These are phyloP conservation scores for Escallonia rubra DNA, from an alignment of 129 eudicot species.

Conservation along the genomic window DNA sequence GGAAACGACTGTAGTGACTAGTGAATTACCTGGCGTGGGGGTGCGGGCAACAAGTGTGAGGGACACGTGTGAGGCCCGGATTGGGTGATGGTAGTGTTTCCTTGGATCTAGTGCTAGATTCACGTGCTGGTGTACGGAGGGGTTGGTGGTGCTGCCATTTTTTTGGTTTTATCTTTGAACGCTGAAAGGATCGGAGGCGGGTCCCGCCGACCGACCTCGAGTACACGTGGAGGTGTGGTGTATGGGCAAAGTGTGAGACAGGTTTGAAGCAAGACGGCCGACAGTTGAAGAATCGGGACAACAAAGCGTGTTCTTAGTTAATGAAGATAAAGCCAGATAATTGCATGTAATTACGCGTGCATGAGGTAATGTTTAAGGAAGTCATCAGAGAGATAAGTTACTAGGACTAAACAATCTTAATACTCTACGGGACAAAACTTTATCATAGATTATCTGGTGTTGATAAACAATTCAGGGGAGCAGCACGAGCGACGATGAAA, in stretches of 20 bases:
- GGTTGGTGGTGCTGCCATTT: background rate
- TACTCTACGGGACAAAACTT: too few species aligned
- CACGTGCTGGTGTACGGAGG: background rate
- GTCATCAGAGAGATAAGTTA: too few species aligned
- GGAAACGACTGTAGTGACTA: background rate
- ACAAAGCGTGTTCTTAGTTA: too few species aligned
- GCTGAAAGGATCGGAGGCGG: slow-evolving; percentile 8
- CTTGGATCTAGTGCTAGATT: too few species aligned
- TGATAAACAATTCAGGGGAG: too few species aligned
- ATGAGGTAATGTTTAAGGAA: too few species aligned
- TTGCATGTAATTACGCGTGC: too few species aligned
- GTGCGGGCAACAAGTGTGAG: slow-evolving; percentile 31
- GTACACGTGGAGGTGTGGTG: slow-evolving; percentile 22
- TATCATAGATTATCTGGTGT: too few species aligned
- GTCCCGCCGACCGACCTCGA: slow-evolving; percentile 21
- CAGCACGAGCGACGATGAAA: too few species aligned
- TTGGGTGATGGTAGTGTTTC: slow-evolving; percentile 20
- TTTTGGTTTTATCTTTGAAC: background rate
- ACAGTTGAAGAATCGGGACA: too few species aligned
- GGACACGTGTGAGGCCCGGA: slow-evolving; percentile 32
- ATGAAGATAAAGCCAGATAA: too few species aligned
- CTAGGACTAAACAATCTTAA: too few species aligned
- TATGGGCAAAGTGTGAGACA: slow-evolving; percentile 13
- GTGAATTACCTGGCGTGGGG: slow-evolving; percentile 9
- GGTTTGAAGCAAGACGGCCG: slow-evolving; percentile 10